Base-by-base conservation (phyloP, 208 protist genomes). In the Acanthamoeba quina region DNA sequence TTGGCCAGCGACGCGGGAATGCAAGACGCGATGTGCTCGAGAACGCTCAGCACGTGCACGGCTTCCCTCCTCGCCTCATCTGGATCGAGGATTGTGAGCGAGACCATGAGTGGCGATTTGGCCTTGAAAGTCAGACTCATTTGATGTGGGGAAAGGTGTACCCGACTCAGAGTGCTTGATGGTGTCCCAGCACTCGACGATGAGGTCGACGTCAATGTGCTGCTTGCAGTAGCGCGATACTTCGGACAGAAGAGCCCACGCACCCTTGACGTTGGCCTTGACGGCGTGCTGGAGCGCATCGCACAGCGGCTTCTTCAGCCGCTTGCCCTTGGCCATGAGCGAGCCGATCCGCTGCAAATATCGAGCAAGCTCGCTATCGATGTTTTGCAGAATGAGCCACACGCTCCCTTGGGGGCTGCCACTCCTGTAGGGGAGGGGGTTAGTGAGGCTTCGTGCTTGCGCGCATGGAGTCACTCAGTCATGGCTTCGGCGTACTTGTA, bases 221-320 rank as follows among this genome's bases (percentile, higher is more conserved):
- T 70, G 54, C 44, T 90, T 90, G 83, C 83, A 90, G 26, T 90
- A 52, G 56, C 83, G 83, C 24, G 83, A 37, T 6, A 90, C 83
- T 37, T 90, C 83, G 34, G 52, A 15, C 34, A 90, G 62, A n/a
- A 90, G 83, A 52, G 56, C 56, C 83, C 83, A 90, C 10, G 83
- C 83, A 17, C 83, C 83, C 54, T 90, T 90, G 83, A 68, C 37
- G 54, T 90, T 90, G 15, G 24, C 31, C 41, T 44, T 66, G 83
- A 90, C 56, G 5, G 83, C 88, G 29, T 93, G 41, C 29, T 93
- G 88, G 21, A 93, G 88, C 11, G 88, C 66, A 93, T 93, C 88
- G 29, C 41, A 49, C n/a, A 93, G 88, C 9, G 88, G 44, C n/a
- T 78, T 72, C 26, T 72, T 80, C 31, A 93, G 88, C 21, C 88